Conservation (phyloP, 1,284 basidiomycete genomes). For the Anthracocystis setariae region DNA sequence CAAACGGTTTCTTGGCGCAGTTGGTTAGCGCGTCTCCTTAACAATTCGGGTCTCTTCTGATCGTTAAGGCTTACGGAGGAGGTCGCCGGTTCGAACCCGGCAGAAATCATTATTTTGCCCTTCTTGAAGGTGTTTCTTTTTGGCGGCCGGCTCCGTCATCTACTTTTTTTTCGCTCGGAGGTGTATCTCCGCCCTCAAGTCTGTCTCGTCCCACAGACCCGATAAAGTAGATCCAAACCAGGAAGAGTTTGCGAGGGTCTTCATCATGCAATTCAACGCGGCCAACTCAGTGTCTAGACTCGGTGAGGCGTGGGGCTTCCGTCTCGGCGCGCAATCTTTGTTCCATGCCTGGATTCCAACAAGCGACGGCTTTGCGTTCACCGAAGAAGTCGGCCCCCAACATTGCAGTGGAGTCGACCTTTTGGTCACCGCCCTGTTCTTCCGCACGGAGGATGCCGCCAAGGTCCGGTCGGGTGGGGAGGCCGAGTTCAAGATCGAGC, state of each 20-base stretch:
- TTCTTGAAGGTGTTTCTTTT: not conserved
- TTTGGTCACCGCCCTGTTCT: not conserved
- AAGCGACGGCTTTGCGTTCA: slow-evolving; percentile 36
- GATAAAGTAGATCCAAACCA: too few species aligned
- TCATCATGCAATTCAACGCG: too few species aligned
- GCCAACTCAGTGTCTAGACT: not conserved
- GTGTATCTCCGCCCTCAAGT: not conserved
- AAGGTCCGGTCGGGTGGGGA: slow-evolving; percentile 4
- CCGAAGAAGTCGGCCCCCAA: slow-evolving; percentile 44
- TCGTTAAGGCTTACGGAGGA: slow-evolving; percentile 51
- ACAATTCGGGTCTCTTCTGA: slow-evolving; percentile 33
- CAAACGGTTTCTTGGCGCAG: slow-evolving; percentile 53
- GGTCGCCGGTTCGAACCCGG: slow-evolving; percentile 57
- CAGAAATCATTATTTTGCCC: slow-evolving; percentile 44
- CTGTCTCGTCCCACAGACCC: too few species aligned
- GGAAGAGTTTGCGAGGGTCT: too few species aligned
- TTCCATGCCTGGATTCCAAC: slow-evolving; percentile 47
- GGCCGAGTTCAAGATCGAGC: slow-evolving; percentile 44
- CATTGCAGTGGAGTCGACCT: slow-evolving; percentile 10
- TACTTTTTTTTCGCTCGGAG: too few species aligned
- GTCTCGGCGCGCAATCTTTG: slow-evolving; percentile 18
- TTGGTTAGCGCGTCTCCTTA: slow-evolving; percentile 58
- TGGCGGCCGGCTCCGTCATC: too few species aligned
- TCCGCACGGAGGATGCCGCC: slow-evolving; percentile 10
- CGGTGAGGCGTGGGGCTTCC: slow-evolving; percentile 7